phyloP scores from a whole-genome alignment of 768 basidiomycete species.

The Leccinum broughii region DNA sequence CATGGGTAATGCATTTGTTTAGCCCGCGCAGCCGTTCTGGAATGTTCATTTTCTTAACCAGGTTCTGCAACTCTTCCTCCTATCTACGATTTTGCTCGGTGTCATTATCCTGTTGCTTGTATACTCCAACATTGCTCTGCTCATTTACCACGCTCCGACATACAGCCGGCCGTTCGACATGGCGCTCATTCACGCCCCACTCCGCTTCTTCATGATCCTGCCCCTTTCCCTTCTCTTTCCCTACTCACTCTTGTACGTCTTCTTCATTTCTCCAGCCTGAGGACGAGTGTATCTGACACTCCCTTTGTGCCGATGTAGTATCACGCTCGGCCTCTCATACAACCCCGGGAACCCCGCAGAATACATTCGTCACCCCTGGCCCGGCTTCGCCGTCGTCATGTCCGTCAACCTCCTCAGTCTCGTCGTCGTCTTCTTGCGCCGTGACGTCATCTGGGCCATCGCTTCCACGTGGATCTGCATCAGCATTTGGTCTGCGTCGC shows the following conservation, averaged over 20 bases:
- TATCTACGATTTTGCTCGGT: constrained; percentile 72
- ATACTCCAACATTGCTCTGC: constrained; percentile 77
- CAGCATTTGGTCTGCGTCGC: constrained; percentile 58
- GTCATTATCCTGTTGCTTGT: constrained; percentile 68
- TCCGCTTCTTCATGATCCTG: constrained; percentile 69
- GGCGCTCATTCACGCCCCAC: constrained; percentile 83
- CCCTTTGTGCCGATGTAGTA: constrained; percentile 38
- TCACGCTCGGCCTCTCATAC: constrained; percentile 69
- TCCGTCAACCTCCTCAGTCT: constrained; percentile 62
- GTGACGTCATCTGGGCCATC: constrained; percentile 74
- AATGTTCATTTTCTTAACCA: constrained; percentile 24
- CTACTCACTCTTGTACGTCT: constrained; percentile 54
- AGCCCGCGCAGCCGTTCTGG: background rate
- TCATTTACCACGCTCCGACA: constrained; percentile 69
- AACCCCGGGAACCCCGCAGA: constrained; percentile 49
- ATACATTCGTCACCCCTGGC: constrained; percentile 63
- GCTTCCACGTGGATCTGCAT: constrained; percentile 75
- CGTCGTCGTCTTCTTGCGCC: constrained; percentile 51
- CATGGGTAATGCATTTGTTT: constrained; percentile 50
- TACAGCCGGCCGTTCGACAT: constrained; percentile 68
- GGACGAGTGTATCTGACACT: background rate
- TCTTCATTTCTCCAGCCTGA: too few species aligned
- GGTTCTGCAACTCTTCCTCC: constrained; percentile 76
- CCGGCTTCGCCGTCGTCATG: constrained; percentile 69
- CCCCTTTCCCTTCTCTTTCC: constrained; percentile 46